Evolutionary conservation across 306 rosid genomes (phyloP), one percentile per base, ranked within the genome.

Genomic region (Sechiopsis laciniata): DNA sequence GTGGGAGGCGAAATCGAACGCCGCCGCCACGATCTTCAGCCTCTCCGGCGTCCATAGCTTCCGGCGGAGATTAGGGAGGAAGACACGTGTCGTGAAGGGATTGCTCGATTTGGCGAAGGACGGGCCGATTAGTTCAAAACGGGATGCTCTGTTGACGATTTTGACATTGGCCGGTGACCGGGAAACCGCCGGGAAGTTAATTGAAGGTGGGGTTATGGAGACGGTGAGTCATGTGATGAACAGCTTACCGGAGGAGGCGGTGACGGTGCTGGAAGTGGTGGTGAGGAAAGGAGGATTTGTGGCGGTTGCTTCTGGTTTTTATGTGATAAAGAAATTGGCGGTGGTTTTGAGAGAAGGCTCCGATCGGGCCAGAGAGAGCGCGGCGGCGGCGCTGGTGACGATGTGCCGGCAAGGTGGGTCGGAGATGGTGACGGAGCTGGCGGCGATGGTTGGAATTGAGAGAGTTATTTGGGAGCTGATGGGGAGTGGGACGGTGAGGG

Each of bases 1-100:
- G 21, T 95, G 99, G 99, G 99, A 95, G 54, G 95, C 99, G 5
- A 95, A 87, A 52, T 95, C 92, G 0, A 95, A 95, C n/a, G 97
- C 97, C 4, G 97, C 96, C 0, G 97, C 99, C 0, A 84, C 96
- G 22, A 82, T 95, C 51, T 95, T 89, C 71, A 88, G 96, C 48
- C 76, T 95, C 8, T 80, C 96, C 0, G 84, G 85, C 1, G 88
- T 81, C 55, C 80, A 78, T 0, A 68, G 78, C 4, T 84, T 78
- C 55, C 78, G 95, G 26, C 87, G 86, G 74, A 82, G 74, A 55
- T 75, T 95, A 0, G 99, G 95, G n/a, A 89, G 85, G 77, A 91
- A 87, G 87, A 32, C 80, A 59, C 86, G 95, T 74, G 84, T 91
- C 59, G 52, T 80, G 0, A 84, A 75, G 71, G 96, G 91, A 58